These are phyloP conservation scores for Beauveria sp. DNA, from an alignment of 2,329 filamentous ascomycete species.

Conservation along the genomic window DNA sequence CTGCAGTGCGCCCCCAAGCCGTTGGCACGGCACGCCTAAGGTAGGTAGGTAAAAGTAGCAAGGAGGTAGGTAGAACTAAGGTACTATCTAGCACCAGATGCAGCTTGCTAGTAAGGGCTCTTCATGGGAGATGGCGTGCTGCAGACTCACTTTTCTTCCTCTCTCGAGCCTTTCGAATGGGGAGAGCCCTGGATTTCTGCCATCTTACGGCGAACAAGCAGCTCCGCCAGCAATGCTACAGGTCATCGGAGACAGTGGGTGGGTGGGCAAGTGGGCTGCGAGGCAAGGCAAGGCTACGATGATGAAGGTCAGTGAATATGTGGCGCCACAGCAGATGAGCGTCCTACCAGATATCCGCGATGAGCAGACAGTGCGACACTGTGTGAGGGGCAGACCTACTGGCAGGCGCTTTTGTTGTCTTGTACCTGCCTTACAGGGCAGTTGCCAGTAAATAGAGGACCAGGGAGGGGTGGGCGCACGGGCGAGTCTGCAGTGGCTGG, in stretches of 20 bases:
- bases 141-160: not conserved
- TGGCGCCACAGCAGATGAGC: not conserved
- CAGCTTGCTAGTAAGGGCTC: too few relatives aligned
- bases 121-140: not conserved
- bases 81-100: not conserved
- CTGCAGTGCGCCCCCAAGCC: too few relatives aligned
- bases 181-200: not conserved
- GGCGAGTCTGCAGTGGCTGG: not conserved
- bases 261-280: not conserved
- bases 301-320: not conserved
- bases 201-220: not conserved
- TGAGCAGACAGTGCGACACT: too few relatives aligned
- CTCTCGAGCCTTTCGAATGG: not conserved
- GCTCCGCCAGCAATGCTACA: conserved; percentile 5
- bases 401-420: not conserved
- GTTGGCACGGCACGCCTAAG: too few relatives aligned
- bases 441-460: not conserved
- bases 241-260: conserved; percentile 4
- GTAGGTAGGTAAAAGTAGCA: too few relatives aligned
- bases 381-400: not conserved
- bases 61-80: too few relatives aligned
- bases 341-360: too few relatives aligned
- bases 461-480: not conserved
- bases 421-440: conserved; percentile 11
- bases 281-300: conserved; percentile 7